phyloP scores from a whole-genome alignment of 2,329 filamentous ascomycete genomes.

The Albifimbria verrucaria region DNA sequence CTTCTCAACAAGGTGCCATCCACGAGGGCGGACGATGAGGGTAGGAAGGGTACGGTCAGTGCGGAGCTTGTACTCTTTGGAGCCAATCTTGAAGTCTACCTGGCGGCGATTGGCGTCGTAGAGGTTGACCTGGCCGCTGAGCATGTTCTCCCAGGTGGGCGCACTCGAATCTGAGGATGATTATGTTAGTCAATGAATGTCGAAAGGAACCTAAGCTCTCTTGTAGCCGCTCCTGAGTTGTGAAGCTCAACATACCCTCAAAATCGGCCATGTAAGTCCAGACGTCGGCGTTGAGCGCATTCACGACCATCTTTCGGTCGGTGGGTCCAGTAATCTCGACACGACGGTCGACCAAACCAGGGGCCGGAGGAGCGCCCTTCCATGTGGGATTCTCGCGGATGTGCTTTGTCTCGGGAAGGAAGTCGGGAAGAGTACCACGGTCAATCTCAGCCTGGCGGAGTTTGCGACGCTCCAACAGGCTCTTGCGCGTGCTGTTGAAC shows the following conservation, averaged over 20 bases:
- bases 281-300: slow-evolving; percentile 91
- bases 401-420: slow-evolving; percentile 91
- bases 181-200: slow-evolving; percentile 6
- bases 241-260: slow-evolving; percentile 62
- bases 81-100: slow-evolving; percentile 92
- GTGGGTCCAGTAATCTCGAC: slow-evolving; percentile 98
- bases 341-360: slow-evolving; percentile 86
- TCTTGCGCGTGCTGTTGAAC: slow-evolving; percentile 87
- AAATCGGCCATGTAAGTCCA: slow-evolving; percentile 99
- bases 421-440: slow-evolving; percentile 83
- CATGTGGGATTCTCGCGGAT: slow-evolving; percentile 92
- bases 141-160: slow-evolving; percentile 99
- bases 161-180: slow-evolving; percentile 75
- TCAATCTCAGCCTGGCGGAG: slow-evolving; percentile 90
- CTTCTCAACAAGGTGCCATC: slow-evolving; percentile 98
- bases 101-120: slow-evolving; percentile 93
- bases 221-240: background rate
- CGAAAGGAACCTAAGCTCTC: slow-evolving; percentile 4
- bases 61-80: slow-evolving; percentile 96
- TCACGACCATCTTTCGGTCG: slow-evolving; percentile 98
- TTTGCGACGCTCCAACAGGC: slow-evolving; percentile 80
- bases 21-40: slow-evolving; percentile 88
- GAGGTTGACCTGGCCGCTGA: slow-evolving; percentile 95
- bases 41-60: slow-evolving; percentile 84
- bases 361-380: slow-evolving; percentile 88